Evolutionary conservation across 306 rosid species (phyloP).

Genomic region (Luffa aegyptiaca): DNA sequence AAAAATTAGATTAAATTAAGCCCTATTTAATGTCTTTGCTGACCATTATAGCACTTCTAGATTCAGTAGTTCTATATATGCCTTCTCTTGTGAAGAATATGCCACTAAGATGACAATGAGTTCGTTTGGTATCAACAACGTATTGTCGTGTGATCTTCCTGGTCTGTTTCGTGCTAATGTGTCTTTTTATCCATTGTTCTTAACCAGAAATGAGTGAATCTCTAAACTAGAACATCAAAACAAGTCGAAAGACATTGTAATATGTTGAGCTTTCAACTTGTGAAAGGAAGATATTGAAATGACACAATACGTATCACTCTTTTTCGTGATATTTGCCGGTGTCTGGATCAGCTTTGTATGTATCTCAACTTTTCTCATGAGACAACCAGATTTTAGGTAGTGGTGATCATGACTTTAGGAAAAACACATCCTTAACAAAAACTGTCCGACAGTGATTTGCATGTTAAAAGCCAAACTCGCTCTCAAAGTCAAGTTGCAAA

Average conservation of each 20-base stretch:
- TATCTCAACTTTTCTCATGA: too few species aligned
- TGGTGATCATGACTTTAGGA: too few species aligned
- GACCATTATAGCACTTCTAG: not conserved
- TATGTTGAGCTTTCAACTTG: not conserved
- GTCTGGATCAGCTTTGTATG: too few species aligned
- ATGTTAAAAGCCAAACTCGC: not conserved
- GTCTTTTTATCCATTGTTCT: not conserved
- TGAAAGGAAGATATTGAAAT: not conserved
- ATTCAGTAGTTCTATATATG: not conserved
- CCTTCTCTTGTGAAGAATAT: not conserved
- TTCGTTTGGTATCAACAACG: not conserved
- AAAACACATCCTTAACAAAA: too few species aligned
- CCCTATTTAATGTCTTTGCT: not conserved
- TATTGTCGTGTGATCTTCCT: not conserved
- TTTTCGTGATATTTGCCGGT: too few species aligned
- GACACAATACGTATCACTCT: not conserved
- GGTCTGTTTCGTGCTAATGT: not conserved
- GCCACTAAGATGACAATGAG: not conserved
- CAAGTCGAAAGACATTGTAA: not conserved
- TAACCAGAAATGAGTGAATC: not conserved
- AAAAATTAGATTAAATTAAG: not conserved
- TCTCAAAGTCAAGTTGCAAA: not conserved
- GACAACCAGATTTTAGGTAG: too few species aligned
- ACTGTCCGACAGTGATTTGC: not conserved
- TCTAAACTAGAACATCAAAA: not conserved